These are phyloP conservation scores for Ambrosiella xylebori DNA, from an alignment of 2,329 filamentous ascomycete genomes.

Conservation along the genomic window DNA sequence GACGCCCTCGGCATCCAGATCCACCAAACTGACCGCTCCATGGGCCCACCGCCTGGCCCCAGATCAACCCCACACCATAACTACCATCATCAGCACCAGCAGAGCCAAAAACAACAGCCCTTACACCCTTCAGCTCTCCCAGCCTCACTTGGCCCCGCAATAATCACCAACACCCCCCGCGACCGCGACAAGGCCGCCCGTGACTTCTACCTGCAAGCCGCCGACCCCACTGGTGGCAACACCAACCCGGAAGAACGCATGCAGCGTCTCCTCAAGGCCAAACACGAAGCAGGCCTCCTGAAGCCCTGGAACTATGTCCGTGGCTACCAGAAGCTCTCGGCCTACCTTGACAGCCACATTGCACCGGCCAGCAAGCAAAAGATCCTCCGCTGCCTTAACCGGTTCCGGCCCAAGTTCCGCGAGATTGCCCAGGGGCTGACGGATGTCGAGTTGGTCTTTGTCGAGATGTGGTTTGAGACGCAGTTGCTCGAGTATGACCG, in stretches of 20 bases:
- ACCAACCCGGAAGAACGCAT: slow-evolving; percentile 80
- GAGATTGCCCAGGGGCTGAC: slow-evolving; percentile 86
- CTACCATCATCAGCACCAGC: too few species aligned
- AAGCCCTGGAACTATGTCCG: slow-evolving; percentile 98
- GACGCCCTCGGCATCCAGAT: background rate
- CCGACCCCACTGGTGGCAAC: slow-evolving; percentile 65
- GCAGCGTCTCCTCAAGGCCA: slow-evolving; percentile 83
- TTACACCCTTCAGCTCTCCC: background rate
- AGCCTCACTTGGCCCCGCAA: background rate
- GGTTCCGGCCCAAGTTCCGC: slow-evolving; percentile 87
- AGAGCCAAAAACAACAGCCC: too few species aligned
- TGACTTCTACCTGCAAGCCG: slow-evolving; percentile 94
- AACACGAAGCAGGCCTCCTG: slow-evolving; percentile 86
- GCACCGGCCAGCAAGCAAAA: slow-evolving; percentile 69
- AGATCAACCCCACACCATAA: too few species aligned
- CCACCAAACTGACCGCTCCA: slow-evolving; percentile 22
- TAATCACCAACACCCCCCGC: slow-evolving; percentile 11
- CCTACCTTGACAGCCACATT: slow-evolving; percentile 84
- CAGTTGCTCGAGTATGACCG: slow-evolving; percentile 96
- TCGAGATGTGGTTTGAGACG: slow-evolving; percentile 98
- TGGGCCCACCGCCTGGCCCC: slow-evolving; percentile 28
- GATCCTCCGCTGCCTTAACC: slow-evolving; percentile 78
- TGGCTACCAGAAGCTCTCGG: slow-evolving; percentile 74
- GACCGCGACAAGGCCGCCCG: slow-evolving; percentile 49
- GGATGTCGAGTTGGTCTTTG: slow-evolving; percentile 82